Evolutionary conservation across 2,329 filamentous ascomycete species (phyloP).

Genomic region (Nemania abortiva): DNA sequence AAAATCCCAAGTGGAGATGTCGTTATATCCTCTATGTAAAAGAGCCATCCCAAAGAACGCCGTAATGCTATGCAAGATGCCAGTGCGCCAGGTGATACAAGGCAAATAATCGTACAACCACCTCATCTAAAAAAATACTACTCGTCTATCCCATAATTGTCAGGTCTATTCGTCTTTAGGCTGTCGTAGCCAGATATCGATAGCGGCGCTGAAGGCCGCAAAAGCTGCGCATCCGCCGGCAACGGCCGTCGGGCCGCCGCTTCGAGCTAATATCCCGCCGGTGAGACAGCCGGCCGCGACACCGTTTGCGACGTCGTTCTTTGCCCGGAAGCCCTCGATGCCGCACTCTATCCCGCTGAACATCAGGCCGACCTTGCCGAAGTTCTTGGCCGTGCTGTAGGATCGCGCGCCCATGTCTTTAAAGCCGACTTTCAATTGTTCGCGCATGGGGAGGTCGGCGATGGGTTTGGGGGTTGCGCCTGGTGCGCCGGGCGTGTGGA

Average conservation of each 20-base stretch:
- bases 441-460: slow-evolving; percentile 78
- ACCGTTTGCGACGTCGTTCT: slow-evolving; percentile 93
- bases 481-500: slow-evolving; percentile 62
- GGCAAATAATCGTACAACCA: slow-evolving; percentile 27
- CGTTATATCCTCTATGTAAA: slow-evolving; percentile 24
- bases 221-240: slow-evolving; percentile 91
- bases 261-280: slow-evolving; percentile 86
- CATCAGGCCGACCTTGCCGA: slow-evolving; percentile 90
- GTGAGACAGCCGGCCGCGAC: slow-evolving; percentile 90
- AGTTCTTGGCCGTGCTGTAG: slow-evolving; percentile 89
- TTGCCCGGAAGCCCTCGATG: slow-evolving; percentile 90
- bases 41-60: slow-evolving; percentile 31
- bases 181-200: slow-evolving; percentile 91
- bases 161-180: slow-evolving; percentile 68
- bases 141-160: background rate
- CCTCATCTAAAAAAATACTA: slow-evolving; percentile 6
- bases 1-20: slow-evolving; percentile 46
- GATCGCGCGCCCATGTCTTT: slow-evolving; percentile 93
- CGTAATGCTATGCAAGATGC: slow-evolving; percentile 43
- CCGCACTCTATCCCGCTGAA: slow-evolving; percentile 96
- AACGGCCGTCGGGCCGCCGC: slow-evolving; percentile 89
- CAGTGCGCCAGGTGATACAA: slow-evolving; percentile 39
- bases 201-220: slow-evolving; percentile 90
- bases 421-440: slow-evolving; percentile 88
- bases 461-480: slow-evolving; percentile 58